Evolutionary conservation across 2,329 filamentous ascomycete species (phyloP), one percentile per base, ranked within the genome.

Genomic region (Alternaria sp.): DNA sequence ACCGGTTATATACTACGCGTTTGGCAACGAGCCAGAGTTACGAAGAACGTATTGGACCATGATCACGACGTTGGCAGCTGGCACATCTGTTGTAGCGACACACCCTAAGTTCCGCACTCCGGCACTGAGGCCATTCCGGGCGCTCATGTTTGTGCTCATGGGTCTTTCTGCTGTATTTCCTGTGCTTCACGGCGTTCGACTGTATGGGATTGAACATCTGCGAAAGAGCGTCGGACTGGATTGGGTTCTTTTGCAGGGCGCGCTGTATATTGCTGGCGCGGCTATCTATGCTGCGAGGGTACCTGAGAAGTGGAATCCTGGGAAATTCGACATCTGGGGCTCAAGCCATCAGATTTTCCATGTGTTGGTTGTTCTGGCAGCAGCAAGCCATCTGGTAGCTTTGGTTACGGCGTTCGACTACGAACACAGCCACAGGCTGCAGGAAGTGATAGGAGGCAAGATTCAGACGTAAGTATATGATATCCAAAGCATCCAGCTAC

Each of bases 321-420:
- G 93, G 1, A 83, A 79, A 8, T 97, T 94, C 74, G 95, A 99
- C 79, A 92, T 97, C 53, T 92, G 92, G 87, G 94, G 95, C 38
- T 93, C 90, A 75, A 97, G 93, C 20, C 95, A 99, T 79, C 95
- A 99, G 81, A 91, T 99, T 66, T 99, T 99, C 78, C 95, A 99
- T 81, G 83, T 97, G 40, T 85, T 95, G 65, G 94, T 99, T 28
- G 83, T 98, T 16, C 79, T 93, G 62, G 95, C 95, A 0, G 94
- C 93, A 0, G 85, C 87, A 1, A 87, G 90, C 25, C 95, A 99
- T 82, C 82, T 98, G 61, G 89, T 89, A 54, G 94, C 92, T 50
- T 85, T 98, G 80, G 76, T 92, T 30, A 90, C 88, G 78, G 94
- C 94, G 4, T 97, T 97, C 80, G 92, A 97, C 79, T 90, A 92